Evolutionary conservation across 2,329 filamentous ascomycete genomes (phyloP).

Genomic region (Aspergillus candidus): DNA sequence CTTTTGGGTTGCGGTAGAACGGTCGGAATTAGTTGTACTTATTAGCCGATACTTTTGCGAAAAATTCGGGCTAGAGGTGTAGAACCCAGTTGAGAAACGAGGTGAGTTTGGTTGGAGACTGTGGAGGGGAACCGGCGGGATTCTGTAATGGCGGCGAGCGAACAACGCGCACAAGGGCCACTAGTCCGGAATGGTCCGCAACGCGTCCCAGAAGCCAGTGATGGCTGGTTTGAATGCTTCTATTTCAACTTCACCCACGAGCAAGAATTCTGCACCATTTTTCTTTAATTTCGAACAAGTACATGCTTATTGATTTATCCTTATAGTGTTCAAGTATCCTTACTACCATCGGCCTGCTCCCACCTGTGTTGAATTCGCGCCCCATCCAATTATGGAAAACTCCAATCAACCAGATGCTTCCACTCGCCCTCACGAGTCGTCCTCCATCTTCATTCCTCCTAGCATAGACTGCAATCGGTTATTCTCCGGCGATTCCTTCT

Average conservation of each 20-base stretch:
- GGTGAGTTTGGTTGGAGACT: slow-evolving; percentile 4
- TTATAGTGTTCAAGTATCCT: no score
- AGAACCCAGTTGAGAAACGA: slow-evolving; percentile 13
- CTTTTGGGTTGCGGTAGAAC: no score
- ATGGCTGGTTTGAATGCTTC: no score
- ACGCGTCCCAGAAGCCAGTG: slow-evolving; percentile 22
- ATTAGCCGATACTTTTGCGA: no score
- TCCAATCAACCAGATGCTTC: slow-evolving; percentile 15
- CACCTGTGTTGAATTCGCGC: no score
- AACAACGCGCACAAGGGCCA: slow-evolving; percentile 21
- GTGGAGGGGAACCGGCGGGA: slow-evolving; percentile 17
- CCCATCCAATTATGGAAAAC: slow-evolving; percentile 28
- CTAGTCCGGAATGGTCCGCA: slow-evolving; percentile 31
- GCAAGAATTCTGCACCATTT: no score
- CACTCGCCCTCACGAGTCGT: slow-evolving; percentile 28
- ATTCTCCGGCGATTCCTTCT: slow-evolving; percentile 61
- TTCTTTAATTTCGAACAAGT: no score
- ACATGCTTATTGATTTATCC: no score
- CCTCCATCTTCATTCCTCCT: slow-evolving; percentile 56
- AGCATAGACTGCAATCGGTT: slow-evolving; percentile 57
- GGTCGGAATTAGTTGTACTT: no score
- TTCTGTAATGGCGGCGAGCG: slow-evolving; percentile 16
- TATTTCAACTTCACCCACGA: not conserved
- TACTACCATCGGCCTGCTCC: no score
- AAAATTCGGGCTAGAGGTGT: not conserved